Conservation (phyloP, 2,329 filamentous ascomycete species). For the Drechslerella dactyloides region DNA sequence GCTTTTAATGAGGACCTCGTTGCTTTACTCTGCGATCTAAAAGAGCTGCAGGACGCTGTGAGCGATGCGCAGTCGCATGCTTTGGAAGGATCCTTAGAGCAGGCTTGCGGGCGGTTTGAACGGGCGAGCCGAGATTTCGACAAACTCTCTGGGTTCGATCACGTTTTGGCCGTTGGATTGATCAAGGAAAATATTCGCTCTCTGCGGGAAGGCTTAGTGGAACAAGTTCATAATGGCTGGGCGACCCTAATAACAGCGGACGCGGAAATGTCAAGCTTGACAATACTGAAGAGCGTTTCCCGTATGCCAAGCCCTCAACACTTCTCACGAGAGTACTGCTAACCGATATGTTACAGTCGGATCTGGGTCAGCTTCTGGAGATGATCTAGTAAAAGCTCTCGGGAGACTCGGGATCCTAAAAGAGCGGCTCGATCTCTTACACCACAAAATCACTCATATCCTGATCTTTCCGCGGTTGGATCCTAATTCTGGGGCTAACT, state of each 20-base stretch:
- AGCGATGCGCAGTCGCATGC: slow-evolving; percentile 40
- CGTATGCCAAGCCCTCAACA: slow-evolving; percentile 58
- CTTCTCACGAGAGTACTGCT: slow-evolving; percentile 27
- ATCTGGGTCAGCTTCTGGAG: slow-evolving; percentile 67
- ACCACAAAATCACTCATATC: slow-evolving; percentile 53
- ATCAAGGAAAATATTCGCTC: slow-evolving; percentile 52
- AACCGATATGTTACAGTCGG: slow-evolving; percentile 41
- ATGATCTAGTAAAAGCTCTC: slow-evolving; percentile 68
- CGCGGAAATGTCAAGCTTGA: slow-evolving; percentile 63
- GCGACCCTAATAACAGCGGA: slow-evolving; percentile 70
- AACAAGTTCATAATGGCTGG: slow-evolving; percentile 71
- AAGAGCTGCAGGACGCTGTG: slow-evolving; percentile 52
- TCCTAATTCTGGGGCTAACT: slow-evolving; percentile 29
- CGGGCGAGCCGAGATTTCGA: slow-evolving; percentile 47
- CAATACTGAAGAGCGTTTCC: slow-evolving; percentile 64
- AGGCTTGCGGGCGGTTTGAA: slow-evolving; percentile 50
- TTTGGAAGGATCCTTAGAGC: slow-evolving; percentile 34
- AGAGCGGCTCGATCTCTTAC: slow-evolving; percentile 52
- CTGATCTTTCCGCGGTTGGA: slow-evolving; percentile 53
- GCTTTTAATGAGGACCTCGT: slow-evolving; percentile 54
- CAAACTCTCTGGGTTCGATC: slow-evolving; percentile 48
- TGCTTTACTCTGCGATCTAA: slow-evolving; percentile 50
- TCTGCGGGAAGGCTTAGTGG: slow-evolving; percentile 45
- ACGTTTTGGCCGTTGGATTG: slow-evolving; percentile 52
- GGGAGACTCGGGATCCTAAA: slow-evolving; percentile 66